Base-by-base conservation (phyloP, 2,329 filamentous ascomycete genomes). In the Verticillium nonalfalfae region DNA sequence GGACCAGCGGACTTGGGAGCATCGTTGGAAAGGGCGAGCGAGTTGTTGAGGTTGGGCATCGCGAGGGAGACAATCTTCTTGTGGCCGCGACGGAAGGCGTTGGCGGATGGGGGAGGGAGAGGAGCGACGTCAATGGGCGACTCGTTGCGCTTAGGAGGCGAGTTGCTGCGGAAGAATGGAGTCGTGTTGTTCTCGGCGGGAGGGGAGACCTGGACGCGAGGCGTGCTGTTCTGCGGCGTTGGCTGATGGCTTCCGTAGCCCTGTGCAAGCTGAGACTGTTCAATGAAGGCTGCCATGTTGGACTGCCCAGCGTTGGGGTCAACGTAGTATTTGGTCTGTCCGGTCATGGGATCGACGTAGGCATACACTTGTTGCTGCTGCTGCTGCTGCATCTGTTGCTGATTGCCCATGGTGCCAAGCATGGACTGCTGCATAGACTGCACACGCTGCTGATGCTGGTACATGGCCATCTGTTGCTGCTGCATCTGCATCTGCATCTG, bases 51-150 rank as follows among this genome's bases (percentile, higher is more conserved):
- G 68, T 85, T 86, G 65, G 84, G 84, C 58, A 82, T 83, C 59
- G 88, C 85, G 34, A 93, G 82, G 5, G 94, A 96, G 26, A 87
- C 85, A 11, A 86, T 86, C 84, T 97, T 97, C 82, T 96, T 95
- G 78, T 98, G 94, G 61, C 91, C 90, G 62, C 93, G 91, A 65
- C 93, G 93, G 82, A 97, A 97, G 55, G 93, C 92, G 70, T 93
- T 95, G 66, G 90, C 91, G 60, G 93, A 96, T 62, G 92, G 91
- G 34, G 92, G 92, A 59, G 93, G 93, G 59, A 97, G 85, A 50
- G 93, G 91, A 2, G 77, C 75, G 14, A 81, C 79, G 68, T 90
- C 86, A 14, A 85, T 84, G 5, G 90, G 90, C 18, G 91, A 89
- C 58, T 88, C 84, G 57, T 84, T 84, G 70, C 88, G 85, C 74